Conservation (phyloP, 1,284 basidiomycete species). For the Irpex rosettiformis region DNA sequence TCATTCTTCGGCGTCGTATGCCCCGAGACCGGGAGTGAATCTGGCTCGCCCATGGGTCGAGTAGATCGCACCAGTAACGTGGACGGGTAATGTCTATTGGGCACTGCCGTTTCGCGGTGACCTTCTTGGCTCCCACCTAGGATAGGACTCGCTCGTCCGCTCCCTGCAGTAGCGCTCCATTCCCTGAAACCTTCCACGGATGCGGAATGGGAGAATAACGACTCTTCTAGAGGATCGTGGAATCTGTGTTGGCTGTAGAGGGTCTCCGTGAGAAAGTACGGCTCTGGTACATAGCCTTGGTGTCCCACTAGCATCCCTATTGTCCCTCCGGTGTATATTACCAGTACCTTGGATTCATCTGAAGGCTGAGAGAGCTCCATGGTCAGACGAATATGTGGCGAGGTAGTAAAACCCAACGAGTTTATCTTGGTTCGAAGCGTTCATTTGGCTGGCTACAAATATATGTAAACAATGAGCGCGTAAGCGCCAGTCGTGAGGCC, state of each 20-base stretch:
- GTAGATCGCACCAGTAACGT: slow-evolving; percentile 69
- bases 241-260: slow-evolving; percentile 79
- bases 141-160: slow-evolving; percentile 46
- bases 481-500: slow-evolving; percentile 4
- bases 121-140: not conserved
- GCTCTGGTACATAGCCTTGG: slow-evolving; percentile 84
- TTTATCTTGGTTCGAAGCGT: not conserved
- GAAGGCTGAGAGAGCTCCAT: slow-evolving; percentile 50
- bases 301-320: slow-evolving; percentile 83
- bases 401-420: not conserved
- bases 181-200: slow-evolving; percentile 72
- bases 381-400: not conserved
- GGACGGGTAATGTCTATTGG: slow-evolving; percentile 32
- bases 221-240: slow-evolving; percentile 81
- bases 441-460: not conserved
- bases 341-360: slow-evolving; percentile 76
- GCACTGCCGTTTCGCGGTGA: slow-evolving; percentile 7
- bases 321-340: slow-evolving; percentile 84
- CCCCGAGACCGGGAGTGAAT: slow-evolving; percentile 33
- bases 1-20: slow-evolving; percentile 18
- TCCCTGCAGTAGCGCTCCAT: slow-evolving; percentile 48
- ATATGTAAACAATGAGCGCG: slow-evolving; percentile 4
- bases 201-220: slow-evolving; percentile 69
- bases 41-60: slow-evolving; percentile 56
- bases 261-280: slow-evolving; percentile 82